These are phyloP conservation scores for Datura wrightii DNA, from an alignment of 257 asterid species.

Conservation along the genomic window DNA sequence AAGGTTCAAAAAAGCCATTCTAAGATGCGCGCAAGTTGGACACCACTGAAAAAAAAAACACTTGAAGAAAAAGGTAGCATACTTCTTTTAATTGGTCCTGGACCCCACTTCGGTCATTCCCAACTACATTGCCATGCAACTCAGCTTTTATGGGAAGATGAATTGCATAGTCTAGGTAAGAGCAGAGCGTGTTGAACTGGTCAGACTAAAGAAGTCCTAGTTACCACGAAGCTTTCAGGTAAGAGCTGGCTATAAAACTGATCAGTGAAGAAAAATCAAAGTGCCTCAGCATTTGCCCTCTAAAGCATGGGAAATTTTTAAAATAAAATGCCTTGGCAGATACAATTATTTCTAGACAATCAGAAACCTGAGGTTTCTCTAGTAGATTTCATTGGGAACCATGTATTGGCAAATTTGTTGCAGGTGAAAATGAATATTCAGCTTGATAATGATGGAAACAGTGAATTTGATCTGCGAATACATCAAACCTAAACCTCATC, in stretches of 20 bases:
- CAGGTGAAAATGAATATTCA: neutral
- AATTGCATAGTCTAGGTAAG: neutral
- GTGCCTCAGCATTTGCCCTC: neutral
- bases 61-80: neutral
- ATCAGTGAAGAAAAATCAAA: neutral
- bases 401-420: neutral
- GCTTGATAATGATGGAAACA: neutral
- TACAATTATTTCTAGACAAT: neutral
- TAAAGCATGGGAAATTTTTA: neutral
- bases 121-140: neutral
- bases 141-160: neutral
- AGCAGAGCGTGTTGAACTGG: neutral
- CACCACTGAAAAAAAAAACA: neutral
- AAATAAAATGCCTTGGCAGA: neutral
- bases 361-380: neutral
- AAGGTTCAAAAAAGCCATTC: neutral
- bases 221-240: neutral
- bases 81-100: neutral
- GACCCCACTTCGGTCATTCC: neutral
- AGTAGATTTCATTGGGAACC: neutral
- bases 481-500: constrained; percentile 18
- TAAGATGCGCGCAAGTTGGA: neutral
- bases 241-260: neutral
- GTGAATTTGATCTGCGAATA: neutral
- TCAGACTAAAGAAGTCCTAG: constrained; percentile 7